Evolutionary conservation across 2,329 filamentous ascomycete species (phyloP).

Genomic region (Talaromyces amestolkiae): DNA sequence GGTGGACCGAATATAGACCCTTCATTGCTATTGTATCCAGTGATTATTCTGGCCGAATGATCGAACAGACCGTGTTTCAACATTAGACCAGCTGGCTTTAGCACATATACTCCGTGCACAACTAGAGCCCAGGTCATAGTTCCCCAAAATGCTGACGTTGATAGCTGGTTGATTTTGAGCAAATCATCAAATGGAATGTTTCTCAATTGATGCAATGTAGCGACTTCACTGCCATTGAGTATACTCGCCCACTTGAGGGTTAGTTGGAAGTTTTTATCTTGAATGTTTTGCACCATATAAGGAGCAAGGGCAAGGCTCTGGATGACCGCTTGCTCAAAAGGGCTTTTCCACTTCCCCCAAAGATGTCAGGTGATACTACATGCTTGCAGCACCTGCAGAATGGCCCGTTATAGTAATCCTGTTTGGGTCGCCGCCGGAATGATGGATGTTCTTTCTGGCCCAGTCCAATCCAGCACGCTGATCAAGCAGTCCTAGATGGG

Average conservation of each 20-base stretch:
- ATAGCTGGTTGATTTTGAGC: constrained; percentile 6
- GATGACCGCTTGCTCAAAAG: background rate
- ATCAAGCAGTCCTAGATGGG: constrained; percentile 53
- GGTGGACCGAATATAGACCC: background rate
- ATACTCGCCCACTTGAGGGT: constrained; percentile 8
- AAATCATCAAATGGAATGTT: background rate
- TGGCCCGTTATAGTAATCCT: constrained; percentile 53
- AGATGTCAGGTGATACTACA: constrained; percentile 26
- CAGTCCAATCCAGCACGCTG: constrained; percentile 58
- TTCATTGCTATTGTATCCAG: background rate
- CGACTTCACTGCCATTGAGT: background rate
- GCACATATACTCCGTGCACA: background rate
- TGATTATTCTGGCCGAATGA: background rate
- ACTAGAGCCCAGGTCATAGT: background rate
- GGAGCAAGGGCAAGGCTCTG: constrained; percentile 5
- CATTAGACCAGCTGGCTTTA: background rate
- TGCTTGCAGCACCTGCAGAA: constrained; percentile 46
- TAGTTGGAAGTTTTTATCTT: background rate
- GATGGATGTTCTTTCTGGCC: constrained; percentile 53
- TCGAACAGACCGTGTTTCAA: background rate
- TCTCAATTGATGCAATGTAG: constrained; percentile 2
- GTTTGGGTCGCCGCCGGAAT: constrained; percentile 54
- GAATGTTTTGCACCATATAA: background rate
- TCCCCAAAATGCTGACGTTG: background rate
- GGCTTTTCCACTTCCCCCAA: constrained; percentile 23